Base-by-base conservation (phyloP, 208 protist species). In the Novymonas esmeraldas region DNA sequence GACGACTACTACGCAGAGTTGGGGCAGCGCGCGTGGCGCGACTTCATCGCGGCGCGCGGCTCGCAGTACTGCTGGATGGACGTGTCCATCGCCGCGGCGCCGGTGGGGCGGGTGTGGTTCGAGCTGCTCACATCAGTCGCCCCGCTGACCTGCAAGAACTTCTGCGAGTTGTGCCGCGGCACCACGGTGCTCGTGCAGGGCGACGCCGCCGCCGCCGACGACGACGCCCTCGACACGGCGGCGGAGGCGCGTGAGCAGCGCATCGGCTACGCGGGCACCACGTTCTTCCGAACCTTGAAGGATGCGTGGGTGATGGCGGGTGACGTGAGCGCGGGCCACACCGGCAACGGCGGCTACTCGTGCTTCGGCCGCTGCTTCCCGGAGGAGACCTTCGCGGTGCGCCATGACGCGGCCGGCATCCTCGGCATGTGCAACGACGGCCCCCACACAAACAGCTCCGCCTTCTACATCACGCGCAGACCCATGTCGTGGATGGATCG, bases 241-340 rank as follows among this genome's bases (percentile, higher is more conserved):
- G 33, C 62, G 22, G 64, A 72, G 28, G 28, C 22, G 26, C 38
- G 14, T 6, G 64, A 45, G 44, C 67, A 85, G 64, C 34, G 59
- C 20, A 46, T 90, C 11, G 65, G 73, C 33, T 99, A 98, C 84
- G 95, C 97, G 68, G 84, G 83, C 6, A 93, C 86, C 7, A 85
- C 78, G 3, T 98, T 99, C 73, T 98, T 98, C 59, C 92, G 98
- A 36, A 89, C 94, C 0, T 81, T 99, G 31, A 70, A 86, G 6
- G 84, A 85, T 16, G 98, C 97, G 70, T 98, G 97, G 92, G 82
- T 97, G 54, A 98, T 98, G 87, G 95, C 82, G 1, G 98, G 98
- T 6, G 97, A 98, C 69, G 88, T 98, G 13, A 86, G 80, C 0
- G 46, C 63, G 3, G 82, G 60, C 2, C 82, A 98, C 76, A 81